Evolutionary conservation across 2,329 filamentous ascomycete genomes (phyloP), one percentile per base, ranked within the genome.

Genomic region (Ascochyta clinopodiicola): DNA sequence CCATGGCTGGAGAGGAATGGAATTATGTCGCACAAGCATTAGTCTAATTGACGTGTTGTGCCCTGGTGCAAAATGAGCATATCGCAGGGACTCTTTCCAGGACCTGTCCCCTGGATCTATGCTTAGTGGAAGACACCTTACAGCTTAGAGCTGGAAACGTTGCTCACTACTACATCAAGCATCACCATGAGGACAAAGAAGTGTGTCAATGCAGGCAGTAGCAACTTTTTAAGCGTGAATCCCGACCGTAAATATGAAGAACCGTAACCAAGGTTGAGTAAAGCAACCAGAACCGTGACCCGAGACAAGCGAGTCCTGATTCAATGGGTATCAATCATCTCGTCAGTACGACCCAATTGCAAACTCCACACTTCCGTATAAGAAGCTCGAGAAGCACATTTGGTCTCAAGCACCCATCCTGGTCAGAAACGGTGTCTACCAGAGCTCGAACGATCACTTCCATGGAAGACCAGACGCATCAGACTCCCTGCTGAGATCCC

Each of bases 301-400:
- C 56, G 47, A 62, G 59, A 62, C 60, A 67, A 71, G 66, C 64
- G 72, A 62, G 62, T 70, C 65, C 71, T 71, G 72, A 73, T 69
- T 68, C 63, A 63, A 71, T 72, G 73, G 73, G 72, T 75, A 75
- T 75, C 52, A 72, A 69, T 72, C 71, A 68, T 70, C 71, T 72
- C 70, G 61, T 71, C 67, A 69, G 71, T 68, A 66, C 66, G 67
- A 68, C 64, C 67, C 68, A 70, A 47, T 31, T 43, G 38, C 43
- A 56, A 40, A 27, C 37, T 47, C 32, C 25, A 51, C 61, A 64
- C 56, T 68, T 62, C 65, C 59, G 64, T 55, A 61, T 53, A 36
- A 36, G 52, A 44, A 50, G 37, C 43, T 47, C 22, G 37, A 54
- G 62, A 67, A 68, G 59, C 64, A 62, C 56, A 60, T 63, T 51